Evolutionary conservation across 306 rosid species (phyloP).

Genomic region (Cucumis cinereus): DNA sequence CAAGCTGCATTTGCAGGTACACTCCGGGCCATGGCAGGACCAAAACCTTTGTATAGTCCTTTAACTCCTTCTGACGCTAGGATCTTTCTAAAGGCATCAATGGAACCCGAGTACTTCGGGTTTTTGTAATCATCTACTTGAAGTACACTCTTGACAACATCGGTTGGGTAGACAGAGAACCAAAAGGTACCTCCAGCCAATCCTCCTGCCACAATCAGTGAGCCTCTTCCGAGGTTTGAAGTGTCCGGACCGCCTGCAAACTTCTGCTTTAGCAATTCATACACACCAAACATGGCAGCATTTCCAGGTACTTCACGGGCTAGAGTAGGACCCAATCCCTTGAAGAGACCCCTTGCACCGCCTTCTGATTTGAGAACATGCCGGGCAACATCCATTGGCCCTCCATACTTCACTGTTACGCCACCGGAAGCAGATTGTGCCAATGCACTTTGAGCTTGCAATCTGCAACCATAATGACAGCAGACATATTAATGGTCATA

Average conservation of each 20-base stretch:
- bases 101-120: slow-evolving; percentile 67
- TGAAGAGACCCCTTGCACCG: slow-evolving; percentile 72
- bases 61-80: slow-evolving; percentile 55
- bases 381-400: slow-evolving; percentile 90
- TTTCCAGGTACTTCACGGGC: slow-evolving; percentile 93
- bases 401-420: slow-evolving; percentile 65
- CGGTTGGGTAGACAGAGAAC: slow-evolving; percentile 73
- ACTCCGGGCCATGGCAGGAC: slow-evolving; percentile 89
- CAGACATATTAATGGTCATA: background rate
- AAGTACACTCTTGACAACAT: slow-evolving; percentile 81
- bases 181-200: slow-evolving; percentile 82
- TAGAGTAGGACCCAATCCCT: slow-evolving; percentile 82
- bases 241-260: slow-evolving; percentile 83
- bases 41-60: slow-evolving; percentile 90
- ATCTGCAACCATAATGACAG: slow-evolving; percentile 23
- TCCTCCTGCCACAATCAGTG: slow-evolving; percentile 76
- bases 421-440: slow-evolving; percentile 40
- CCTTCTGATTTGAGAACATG: slow-evolving; percentile 79
- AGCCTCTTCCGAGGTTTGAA: slow-evolving; percentile 66
- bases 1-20: slow-evolving; percentile 95
- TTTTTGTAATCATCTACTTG: slow-evolving; percentile 83
- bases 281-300: slow-evolving; percentile 88
- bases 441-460: slow-evolving; percentile 90
- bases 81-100: slow-evolving; percentile 71
- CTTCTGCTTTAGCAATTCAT: slow-evolving; percentile 57